Evolutionary conservation across 2,329 filamentous ascomycete species (phyloP).

Genomic region (Penicillium sp.): DNA sequence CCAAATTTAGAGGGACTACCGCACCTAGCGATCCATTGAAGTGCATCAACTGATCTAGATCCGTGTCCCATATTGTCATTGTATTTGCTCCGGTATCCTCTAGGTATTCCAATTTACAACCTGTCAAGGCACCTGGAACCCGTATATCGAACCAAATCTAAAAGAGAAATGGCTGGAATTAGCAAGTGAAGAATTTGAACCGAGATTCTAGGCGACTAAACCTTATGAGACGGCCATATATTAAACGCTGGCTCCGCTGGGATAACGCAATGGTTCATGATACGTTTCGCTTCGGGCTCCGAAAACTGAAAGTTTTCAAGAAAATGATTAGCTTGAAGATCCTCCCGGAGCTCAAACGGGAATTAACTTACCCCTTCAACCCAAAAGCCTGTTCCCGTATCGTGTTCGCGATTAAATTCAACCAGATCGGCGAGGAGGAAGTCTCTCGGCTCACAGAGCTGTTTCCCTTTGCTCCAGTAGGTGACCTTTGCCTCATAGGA

Average conservation of each 20-base stretch:
- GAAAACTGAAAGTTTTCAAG: neutral
- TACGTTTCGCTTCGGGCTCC: neutral
- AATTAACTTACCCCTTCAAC: neutral
- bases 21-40: neutral
- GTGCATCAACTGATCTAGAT: neutral
- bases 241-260: neutral
- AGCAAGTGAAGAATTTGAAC: neutral
- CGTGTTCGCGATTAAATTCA: neutral
- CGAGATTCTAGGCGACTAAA: neutral
- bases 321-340: neutral
- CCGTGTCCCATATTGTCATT: neutral
- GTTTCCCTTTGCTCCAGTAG: constrained; percentile 1
- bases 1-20: neutral
- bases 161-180: neutral
- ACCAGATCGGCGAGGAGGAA: neutral
- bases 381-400: neutral
- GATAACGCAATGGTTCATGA: neutral
- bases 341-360: neutral
- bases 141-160: neutral
- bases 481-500: neutral
- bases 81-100: neutral
- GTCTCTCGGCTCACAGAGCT: neutral
- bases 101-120: neutral
- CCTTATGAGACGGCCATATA: neutral
- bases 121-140: neutral